Percentiles rank a stretch among this genome's conserved stretches.
phyloP scores from a whole-genome alignment of 2,329 filamentous ascomycete species.

The Claviceps cyperi region DNA sequence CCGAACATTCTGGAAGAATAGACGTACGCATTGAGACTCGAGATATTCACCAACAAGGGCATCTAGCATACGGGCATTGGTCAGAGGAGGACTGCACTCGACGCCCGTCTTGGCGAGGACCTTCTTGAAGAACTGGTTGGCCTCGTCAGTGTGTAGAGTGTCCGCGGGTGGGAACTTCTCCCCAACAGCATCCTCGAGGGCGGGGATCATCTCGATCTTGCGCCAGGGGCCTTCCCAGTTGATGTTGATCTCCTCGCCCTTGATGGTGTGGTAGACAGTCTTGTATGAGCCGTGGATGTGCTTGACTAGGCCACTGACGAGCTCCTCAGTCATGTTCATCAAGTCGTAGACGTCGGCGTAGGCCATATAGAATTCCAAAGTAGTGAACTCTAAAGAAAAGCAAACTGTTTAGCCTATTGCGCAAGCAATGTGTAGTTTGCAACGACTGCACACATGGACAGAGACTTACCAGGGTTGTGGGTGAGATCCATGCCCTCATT shows the following conservation, averaged over 20 bases:
- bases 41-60: conserved; percentile 90
- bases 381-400: conserved; percentile 66
- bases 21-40: conserved; percentile 63
- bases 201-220: conserved; percentile 77
- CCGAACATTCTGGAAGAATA: background rate
- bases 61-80: conserved; percentile 92
- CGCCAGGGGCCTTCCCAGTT: conserved; percentile 97
- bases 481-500: conserved; percentile 66
- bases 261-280: conserved; percentile 75
- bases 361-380: conserved; percentile 92
- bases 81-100: conserved; percentile 78
- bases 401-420: conserved; percentile 1
- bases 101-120: conserved; percentile 82
- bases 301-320: conserved; percentile 82
- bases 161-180: conserved; percentile 89
- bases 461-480: conserved; percentile 53
- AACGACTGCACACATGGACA: background rate
- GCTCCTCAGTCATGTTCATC: conserved; percentile 69
- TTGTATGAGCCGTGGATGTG: conserved; percentile 71
- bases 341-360: conserved; percentile 86
- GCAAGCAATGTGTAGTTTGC: background rate
- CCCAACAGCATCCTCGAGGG: conserved; percentile 74
- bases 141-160: conserved; percentile 78
- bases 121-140: conserved; percentile 71
- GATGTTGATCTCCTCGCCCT: conserved; percentile 74